Base-by-base conservation (phyloP, 768 basidiomycete species). In the Kwoniella dejecticola region DNA sequence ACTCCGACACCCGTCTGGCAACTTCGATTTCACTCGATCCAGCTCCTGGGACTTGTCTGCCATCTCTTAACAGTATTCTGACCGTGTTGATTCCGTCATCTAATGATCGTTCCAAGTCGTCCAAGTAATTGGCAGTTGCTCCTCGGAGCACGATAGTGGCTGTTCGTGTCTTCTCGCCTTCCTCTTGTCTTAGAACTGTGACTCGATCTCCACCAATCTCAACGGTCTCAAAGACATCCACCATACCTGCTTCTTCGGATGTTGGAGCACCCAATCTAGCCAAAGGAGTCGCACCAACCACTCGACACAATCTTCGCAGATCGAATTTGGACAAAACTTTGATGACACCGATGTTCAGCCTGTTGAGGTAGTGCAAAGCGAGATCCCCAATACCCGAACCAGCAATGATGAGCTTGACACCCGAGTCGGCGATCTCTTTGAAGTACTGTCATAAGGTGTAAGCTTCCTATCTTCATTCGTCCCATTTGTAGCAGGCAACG, bases 261-360 rank as follows among this genome's bases (percentile, higher is more conserved):
- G 91, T 97, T 4, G 96, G 96, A 0, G 92, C 91, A 60, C 96
- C 96, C 63, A 99, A 84, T 46, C 96, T 89, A 0, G 96, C 94
- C 52, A 99, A 87, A 2, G 96, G 96, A 0, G 92, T 96, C 11
- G 95, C 96, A 64, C 91, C 91, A 68, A 92, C 91, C 67, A 99
- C 96, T 49, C 94, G 89, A 80, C 91, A 95, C 13, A 97, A 81
- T 1, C 96, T 83, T 52, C 95, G 89, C 13, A 99, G 86, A 67
- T 99, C 95, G 79, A 99, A 99, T 80, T 99, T 99, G 76, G 92
- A 96, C 60, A 95, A 85, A 27, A 98, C 91, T 79, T 96, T 97
- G 80, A 99, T 85, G 69, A 98, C 92, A 71, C 91, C 91, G 79
- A 99, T 91, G 81, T 86, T 83, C 82, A 89, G 84, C 56, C 94